Evolutionary conservation across 805 yeast genomes (phyloP).

Genomic region (Schwanniomyces polymorphus): DNA sequence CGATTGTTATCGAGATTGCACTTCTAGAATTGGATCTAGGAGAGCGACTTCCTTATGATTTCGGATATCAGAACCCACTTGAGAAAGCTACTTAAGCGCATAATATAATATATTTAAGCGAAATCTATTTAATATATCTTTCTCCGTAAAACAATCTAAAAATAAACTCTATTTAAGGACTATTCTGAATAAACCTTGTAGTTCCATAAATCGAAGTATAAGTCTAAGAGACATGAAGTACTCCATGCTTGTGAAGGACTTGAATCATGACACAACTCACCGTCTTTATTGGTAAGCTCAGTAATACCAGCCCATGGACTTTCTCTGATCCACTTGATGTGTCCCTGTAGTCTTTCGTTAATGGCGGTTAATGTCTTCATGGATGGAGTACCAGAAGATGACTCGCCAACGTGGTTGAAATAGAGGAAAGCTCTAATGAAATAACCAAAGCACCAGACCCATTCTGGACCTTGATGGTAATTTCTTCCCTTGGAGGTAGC

Average conservation of each 20-base stretch:
- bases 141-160: not conserved
- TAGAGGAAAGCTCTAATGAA: slow-evolving; percentile 74
- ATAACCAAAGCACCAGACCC: slow-evolving; percentile 93
- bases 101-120: not conserved
- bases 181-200: slow-evolving; percentile 6
- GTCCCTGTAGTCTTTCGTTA: slow-evolving; percentile 60
- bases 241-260: slow-evolving; percentile 99
- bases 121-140: not conserved
- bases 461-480: slow-evolving; percentile 98
- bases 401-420: slow-evolving; percentile 46
- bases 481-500: slow-evolving; percentile 94
- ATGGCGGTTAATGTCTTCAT: slow-evolving; percentile 57
- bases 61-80: not conserved
- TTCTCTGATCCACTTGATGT: slow-evolving; percentile 66
- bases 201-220: slow-evolving; percentile 63
- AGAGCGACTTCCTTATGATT: not conserved
- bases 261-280: slow-evolving; percentile 77
- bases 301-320: slow-evolving; percentile 94
- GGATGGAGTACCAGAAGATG: slow-evolving; percentile 41
- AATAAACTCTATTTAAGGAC: not conserved
- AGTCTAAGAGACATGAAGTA: slow-evolving; percentile 77
- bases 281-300: slow-evolving; percentile 88
- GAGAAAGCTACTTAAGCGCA: no score
- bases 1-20: no score
- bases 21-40: not conserved